Conservation (phyloP, 2,329 filamentous ascomycete species). For the Bipolaris bicolor region DNA sequence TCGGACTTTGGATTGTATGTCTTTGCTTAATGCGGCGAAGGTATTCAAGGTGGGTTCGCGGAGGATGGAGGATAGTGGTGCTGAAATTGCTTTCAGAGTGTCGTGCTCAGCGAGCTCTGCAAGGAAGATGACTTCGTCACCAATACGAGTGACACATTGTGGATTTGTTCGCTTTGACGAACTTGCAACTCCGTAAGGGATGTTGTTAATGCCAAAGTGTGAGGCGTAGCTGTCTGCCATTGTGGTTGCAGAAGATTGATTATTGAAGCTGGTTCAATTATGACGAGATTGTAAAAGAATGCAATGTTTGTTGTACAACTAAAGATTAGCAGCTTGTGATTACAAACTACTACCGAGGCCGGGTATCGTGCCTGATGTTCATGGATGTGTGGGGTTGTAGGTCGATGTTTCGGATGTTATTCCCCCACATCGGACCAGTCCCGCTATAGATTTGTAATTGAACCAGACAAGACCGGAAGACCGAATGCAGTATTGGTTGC, state of each 20-base stretch:
- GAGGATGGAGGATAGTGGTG: slow-evolving; percentile 36
- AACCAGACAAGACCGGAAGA: slow-evolving; percentile 2
- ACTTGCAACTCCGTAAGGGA: slow-evolving; percentile 41
- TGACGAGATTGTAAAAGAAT: not conserved
- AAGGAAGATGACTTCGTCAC: slow-evolving; percentile 61
- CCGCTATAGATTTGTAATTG: not conserved
- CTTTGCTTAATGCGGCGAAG: slow-evolving; percentile 56
- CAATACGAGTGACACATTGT: slow-evolving; percentile 59
- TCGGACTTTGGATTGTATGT: slow-evolving; percentile 50
- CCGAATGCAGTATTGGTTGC: not conserved
- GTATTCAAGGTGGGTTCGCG: slow-evolving; percentile 52
- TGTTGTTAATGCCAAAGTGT: slow-evolving; percentile 42
- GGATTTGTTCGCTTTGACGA: slow-evolving; percentile 35
- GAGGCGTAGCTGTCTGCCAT: slow-evolving; percentile 34
- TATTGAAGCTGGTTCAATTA: not conserved
- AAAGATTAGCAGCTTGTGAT: not conserved
- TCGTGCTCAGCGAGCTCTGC: slow-evolving; percentile 48
- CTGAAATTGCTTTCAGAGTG: slow-evolving; percentile 33
- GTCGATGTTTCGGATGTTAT: slow-evolving; percentile 9
- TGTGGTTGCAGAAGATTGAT: not conserved
- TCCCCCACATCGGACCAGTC: slow-evolving; percentile 21
- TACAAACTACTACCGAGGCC: not conserved
- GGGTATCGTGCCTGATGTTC: not conserved
- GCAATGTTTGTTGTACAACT: not conserved
- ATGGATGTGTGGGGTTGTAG: not conserved